Base-by-base conservation (phyloP, 2,329 filamentous ascomycete species). In the Pyrenophora seminiperda region DNA sequence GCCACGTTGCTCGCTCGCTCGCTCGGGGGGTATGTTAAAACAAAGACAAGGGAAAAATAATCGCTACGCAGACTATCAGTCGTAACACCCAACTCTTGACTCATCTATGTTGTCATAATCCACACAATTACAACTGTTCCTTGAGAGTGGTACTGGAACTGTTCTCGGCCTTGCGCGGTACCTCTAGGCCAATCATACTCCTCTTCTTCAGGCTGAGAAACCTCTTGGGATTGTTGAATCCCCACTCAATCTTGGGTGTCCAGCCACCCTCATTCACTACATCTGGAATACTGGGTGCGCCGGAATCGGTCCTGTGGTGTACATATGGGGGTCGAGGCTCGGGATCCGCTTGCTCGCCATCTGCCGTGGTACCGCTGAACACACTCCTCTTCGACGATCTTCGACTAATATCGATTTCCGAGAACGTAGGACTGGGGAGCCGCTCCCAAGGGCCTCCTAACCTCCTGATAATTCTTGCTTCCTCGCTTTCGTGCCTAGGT, bases 221-320 rank as follows among this genome's bases (percentile, higher is more conserved):
- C 1, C 61, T 38, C 11, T 50, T 41, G 7, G 61, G 61, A 15
- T 50, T 62, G 17, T 39, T 50, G 39, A 62, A 41, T 20, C 61
- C 61, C 57, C 59, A 63, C 6, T 63, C 52, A 29, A 63, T 41
- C 14, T 52, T 54, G 1, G 61, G 59, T 34, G 57, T 62, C 61
- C 61, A 63, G 7, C 43, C 40, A 2, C 45, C 54, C 19, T 57
- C 54, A 18, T 45, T 37, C 14, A 62, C 37, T 5, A 59, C 55
- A n/a, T 63, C 53, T n/a, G 56, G 39, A 13, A 64, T 38, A 36
- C 55, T 61, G 9, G 61, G 61, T 18, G 59, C 57, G 3, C 38
- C 53, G 22, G 54, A 48, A 13, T 42, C 43, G 32, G 41, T 56
- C 15, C 54, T 46, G 50, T 32, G 40, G 32, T 31, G 42, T 24